These are phyloP conservation scores for Macadamia tetraphylla DNA, from an alignment of 164 flowering plant species.

Conservation along the genomic window DNA sequence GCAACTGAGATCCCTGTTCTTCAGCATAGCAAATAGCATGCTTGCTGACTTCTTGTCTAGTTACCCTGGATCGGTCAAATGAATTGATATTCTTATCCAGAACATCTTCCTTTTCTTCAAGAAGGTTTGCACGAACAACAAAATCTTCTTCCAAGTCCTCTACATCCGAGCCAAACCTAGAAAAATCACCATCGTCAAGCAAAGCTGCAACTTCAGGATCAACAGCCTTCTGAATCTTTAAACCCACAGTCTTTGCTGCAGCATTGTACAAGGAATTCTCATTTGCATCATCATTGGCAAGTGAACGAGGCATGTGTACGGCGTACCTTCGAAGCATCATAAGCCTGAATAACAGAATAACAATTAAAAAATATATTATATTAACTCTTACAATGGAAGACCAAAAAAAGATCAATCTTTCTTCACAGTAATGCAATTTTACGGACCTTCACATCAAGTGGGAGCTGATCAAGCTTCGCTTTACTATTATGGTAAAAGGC, in stretches of 20 bases:
- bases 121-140: slow-evolving; percentile 46
- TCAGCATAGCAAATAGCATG: not conserved
- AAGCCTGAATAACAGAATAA: slow-evolving; percentile 31
- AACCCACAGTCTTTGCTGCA: too few relatives aligned
- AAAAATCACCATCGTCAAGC: too few relatives aligned
- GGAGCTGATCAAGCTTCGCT: too few relatives aligned
- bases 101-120: slow-evolving; percentile 34
- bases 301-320: too few relatives aligned
- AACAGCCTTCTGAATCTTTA: too few relatives aligned
- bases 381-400: not conserved
- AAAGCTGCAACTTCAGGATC: too few relatives aligned
- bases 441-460: slow-evolving; percentile 70
- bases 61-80: slow-evolving; percentile 11
- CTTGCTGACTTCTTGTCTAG: not conserved
- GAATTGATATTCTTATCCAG: slow-evolving; percentile 20
- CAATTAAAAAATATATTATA: not conserved
- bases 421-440: not conserved
- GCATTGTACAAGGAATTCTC: too few relatives aligned
- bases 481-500: too few relatives aligned
- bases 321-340: too few relatives aligned
- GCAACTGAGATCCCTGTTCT: slow-evolving; percentile 6
- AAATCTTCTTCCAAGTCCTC: too few relatives aligned
- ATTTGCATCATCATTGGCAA: too few relatives aligned
- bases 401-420: not conserved
- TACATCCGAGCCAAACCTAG: too few relatives aligned